A percentile compares a stretch with the other conserved stretches of the same genome.
These are phyloP conservation scores for Lentinula sp. DNA, from an alignment of 768 basidiomycete species.

Conservation along the genomic window DNA sequence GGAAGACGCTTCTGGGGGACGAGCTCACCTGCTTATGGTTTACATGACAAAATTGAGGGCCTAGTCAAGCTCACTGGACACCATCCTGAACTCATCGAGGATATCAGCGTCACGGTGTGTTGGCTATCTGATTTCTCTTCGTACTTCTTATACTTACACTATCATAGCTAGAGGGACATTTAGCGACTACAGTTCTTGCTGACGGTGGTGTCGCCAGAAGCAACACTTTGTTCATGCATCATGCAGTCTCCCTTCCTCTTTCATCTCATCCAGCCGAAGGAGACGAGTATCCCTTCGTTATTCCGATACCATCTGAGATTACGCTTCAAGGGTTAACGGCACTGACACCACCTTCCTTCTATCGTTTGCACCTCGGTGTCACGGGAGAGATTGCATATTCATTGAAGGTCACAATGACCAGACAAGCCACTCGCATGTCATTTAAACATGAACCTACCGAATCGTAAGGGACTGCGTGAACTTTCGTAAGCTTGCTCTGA, in stretches of 20 bases:
- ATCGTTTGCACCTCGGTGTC: not conserved
- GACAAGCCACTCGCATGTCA: not conserved
- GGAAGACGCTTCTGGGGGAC: slow-evolving; percentile 2
- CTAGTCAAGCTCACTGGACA: not conserved
- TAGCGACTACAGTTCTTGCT: not conserved
- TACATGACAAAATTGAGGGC: not conserved
- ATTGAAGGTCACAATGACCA: not conserved
- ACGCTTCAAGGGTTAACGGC: not conserved
- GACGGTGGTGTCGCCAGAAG: not conserved
- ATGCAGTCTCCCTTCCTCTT: not conserved
- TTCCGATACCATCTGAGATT: slow-evolving; percentile 3
- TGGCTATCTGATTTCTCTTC: not conserved
- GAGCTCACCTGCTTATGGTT: not conserved
- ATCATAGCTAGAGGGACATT: not conserved
- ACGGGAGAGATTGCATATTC: slow-evolving; percentile 2
- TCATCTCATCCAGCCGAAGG: not conserved
- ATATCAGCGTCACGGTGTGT: not conserved
- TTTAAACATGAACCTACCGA: slow-evolving; percentile 2
- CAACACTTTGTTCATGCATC: not conserved
- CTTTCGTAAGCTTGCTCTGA: not conserved
- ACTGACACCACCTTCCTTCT: slow-evolving; percentile 3
- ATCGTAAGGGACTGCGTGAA: not conserved
- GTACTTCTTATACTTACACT: not conserved
- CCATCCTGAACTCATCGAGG: not conserved
- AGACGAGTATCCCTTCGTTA: not conserved